phyloP scores from a whole-genome alignment of 129 eudicot genomes.

The Oenanthe sinensis region DNA sequence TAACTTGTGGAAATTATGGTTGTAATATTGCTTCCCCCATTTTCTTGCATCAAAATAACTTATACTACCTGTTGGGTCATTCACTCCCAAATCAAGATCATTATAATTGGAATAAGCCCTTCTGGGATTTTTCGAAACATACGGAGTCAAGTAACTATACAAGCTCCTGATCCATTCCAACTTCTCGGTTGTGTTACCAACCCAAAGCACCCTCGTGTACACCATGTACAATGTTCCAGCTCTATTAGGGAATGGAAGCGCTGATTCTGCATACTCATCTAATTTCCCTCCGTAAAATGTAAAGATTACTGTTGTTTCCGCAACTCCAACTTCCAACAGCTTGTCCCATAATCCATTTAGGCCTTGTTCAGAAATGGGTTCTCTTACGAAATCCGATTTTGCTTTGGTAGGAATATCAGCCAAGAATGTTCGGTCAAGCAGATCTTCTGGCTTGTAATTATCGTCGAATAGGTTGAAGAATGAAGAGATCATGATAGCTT shows the following conservation, averaged over 20 bases:
- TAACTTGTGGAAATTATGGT: conserved; percentile 4
- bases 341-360: background rate
- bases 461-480: conserved; percentile 5
- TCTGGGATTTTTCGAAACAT: conserved; percentile 2
- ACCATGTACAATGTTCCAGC: conserved; percentile 10
- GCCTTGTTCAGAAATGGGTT: background rate
- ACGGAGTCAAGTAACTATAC: background rate
- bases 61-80: background rate
- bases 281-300: conserved; percentile 3
- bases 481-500: background rate
- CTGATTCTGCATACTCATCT: background rate
- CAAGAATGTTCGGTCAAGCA: conserved; percentile 7
- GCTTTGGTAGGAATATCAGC: conserved; percentile 2
- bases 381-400: conserved; percentile 1
- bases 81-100: conserved; percentile 7
- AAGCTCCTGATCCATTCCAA: conserved; percentile 10
- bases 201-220: conserved; percentile 4
- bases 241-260: conserved; percentile 10
- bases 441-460: conserved; percentile 3
- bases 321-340: background rate
- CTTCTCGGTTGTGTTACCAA: background rate
- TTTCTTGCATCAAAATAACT: background rate
- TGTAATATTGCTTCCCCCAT: conserved; percentile 6
- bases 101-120: conserved; percentile 3
- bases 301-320: conserved; percentile 1